A percentile compares a stretch with the other conserved stretches of the same genome.
These are phyloP conservation scores for Daldinia eschscholtzii DNA, from an alignment of 2,329 filamentous ascomycete species.

Conservation along the genomic window DNA sequence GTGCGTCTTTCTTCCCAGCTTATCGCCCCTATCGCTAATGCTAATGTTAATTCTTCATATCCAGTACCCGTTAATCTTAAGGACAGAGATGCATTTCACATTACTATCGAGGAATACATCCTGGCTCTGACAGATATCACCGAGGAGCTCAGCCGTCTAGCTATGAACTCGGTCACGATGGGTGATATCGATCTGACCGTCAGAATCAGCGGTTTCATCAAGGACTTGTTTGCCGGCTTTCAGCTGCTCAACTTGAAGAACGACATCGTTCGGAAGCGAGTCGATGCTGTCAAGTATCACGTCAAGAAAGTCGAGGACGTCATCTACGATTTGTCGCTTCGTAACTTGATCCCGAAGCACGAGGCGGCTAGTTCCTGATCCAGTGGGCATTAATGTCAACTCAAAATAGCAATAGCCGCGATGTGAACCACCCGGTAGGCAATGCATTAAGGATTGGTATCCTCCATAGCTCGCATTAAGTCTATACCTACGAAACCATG, in stretches of 20 bases:
- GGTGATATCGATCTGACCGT: slow-evolving; percentile 89
- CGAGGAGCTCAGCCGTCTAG: slow-evolving; percentile 89
- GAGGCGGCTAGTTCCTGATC: slow-evolving; percentile 37
- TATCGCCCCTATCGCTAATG: background rate
- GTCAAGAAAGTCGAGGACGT: slow-evolving; percentile 99
- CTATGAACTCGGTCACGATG: slow-evolving; percentile 93
- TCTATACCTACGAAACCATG: background rate
- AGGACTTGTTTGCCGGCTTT: slow-evolving; percentile 95
- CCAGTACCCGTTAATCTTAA: slow-evolving; percentile 92
- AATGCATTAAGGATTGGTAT: background rate
- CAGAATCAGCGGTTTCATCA: slow-evolving; percentile 91
- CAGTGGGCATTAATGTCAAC: background rate
- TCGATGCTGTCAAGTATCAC: slow-evolving; percentile 95
- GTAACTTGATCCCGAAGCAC: slow-evolving; percentile 77
- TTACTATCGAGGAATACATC: slow-evolving; percentile 97
- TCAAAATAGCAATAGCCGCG: background rate
- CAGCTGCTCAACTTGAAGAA: slow-evolving; percentile 98
- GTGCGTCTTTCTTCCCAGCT: slow-evolving; percentile 59
- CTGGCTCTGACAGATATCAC: slow-evolving; percentile 87
- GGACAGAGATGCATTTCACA: slow-evolving; percentile 88
- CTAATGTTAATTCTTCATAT: slow-evolving; percentile 25
- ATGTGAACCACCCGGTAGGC: background rate
- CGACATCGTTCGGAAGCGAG: slow-evolving; percentile 86
- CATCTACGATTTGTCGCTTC: slow-evolving; percentile 91
- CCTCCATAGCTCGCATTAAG: background rate